Evolutionary conservation across 768 basidiomycete genomes (phyloP), one percentile per base, ranked within the genome.

Genomic region (Mycena polygramma): DNA sequence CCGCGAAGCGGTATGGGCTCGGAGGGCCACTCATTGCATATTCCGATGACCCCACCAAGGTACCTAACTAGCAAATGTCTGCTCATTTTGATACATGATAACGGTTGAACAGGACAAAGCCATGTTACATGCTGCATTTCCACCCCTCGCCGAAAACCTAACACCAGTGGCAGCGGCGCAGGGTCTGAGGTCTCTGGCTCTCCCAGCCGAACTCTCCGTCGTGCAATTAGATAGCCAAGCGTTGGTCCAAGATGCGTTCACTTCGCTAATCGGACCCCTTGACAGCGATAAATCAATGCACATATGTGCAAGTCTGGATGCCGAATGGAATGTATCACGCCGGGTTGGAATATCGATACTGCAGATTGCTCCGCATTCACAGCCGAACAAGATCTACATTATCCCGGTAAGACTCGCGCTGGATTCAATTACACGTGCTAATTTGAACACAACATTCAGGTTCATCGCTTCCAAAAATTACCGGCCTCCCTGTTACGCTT

Each of bases 31-130:
- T 7, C 17, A n/a, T 65, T 10, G 53, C 20, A 2, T 65, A 26
- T 24, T 46, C 63, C 1, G 63, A 65, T 26, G 63, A 65, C 45
- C 63, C 63, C 2, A 35, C 43, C 3, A 63, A 63, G 20, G 62
- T 63, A 17, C 1, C n/a, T 15, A 5, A 14, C 19, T 11, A 17
- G 19, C 15, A 9, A 17, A 46, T 46, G 19, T 46, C 4, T 13
- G 5, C 45, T 5, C 11, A 9, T 46, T 9, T 46, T 46, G 45
- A 20, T n/a, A n/a, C n/a, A n/a, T n/a, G n/a, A n/a, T n/a, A n/a
- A n/a, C n/a, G 7, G 13, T 43, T 13, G 2, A n/a, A 24, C 20
- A 63, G 61, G 61, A 63, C 19, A 63, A 52, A 52, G 4, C 36
- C 15, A 37, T 52, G 51, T 15, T 63, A 6, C 53, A 20, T 26